A percentile compares a stretch with the other conserved stretches of the same genome.
These are phyloP conservation scores for Toxicodendron radicans DNA, from an alignment of 345 rosid species.

Conservation along the genomic window DNA sequence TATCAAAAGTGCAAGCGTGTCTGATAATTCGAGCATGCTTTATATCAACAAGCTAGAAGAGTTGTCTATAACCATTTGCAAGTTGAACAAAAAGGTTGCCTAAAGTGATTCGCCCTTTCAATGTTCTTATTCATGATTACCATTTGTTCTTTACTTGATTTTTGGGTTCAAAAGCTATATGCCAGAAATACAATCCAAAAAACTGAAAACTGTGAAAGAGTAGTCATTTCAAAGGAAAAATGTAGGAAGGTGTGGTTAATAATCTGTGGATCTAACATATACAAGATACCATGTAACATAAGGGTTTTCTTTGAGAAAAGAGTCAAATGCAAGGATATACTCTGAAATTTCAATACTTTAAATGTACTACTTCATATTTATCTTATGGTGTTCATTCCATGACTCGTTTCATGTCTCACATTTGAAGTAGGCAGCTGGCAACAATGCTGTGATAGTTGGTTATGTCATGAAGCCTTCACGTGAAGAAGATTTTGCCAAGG, in stretches of 20 bases:
- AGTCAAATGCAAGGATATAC: neutral
- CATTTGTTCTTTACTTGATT: neutral
- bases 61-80: conserved; percentile 58
- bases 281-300: neutral
- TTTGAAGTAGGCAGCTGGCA: conserved; percentile 52
- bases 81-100: conserved; percentile 62
- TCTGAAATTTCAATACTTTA: neutral
- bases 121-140: neutral
- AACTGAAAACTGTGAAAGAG: neutral
- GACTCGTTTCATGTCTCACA: conserved; percentile 3
- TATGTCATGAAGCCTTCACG: conserved; percentile 92
- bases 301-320: neutral
- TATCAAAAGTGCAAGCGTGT: conserved; percentile 24
- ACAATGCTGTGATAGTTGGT: conserved; percentile 56
- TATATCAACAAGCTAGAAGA: conserved; percentile 47
- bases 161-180: conserved; percentile 2
- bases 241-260: neutral
- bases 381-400: neutral
- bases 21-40: conserved; percentile 34
- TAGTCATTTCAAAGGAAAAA: neutral
- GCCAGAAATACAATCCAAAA: neutral
- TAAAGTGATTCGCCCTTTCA: neutral
- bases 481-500: conserved; percentile 86
- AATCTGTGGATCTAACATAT: neutral
- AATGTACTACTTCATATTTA: neutral